Evolutionary conservation across 1,284 basidiomycete species (phyloP), one percentile per base, ranked within the genome.

Genomic region (Paramarasmius palmivorus): DNA sequence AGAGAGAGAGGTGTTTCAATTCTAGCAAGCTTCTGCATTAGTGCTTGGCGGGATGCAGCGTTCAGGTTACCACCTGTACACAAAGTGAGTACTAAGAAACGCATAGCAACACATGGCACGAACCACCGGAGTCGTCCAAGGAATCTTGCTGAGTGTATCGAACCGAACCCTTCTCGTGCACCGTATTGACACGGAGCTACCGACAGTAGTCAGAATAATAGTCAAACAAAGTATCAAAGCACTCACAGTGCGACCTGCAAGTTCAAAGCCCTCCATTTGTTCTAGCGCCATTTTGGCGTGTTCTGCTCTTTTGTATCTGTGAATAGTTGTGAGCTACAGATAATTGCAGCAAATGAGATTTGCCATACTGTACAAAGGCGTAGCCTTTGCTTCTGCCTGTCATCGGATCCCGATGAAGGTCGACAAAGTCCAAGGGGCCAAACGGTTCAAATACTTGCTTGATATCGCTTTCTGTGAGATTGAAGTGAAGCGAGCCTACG

Each of bases 11-110:
- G 70, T 50, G 83, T 78, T 62, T 94, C 91, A 71, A 82, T 91
- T 78, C 95, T 93, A 68, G 95, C 93, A 81, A 98, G 90, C 86
- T 97, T 98, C 76, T 95, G 92, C 95, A 98, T 98, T 75, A 98
- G 90, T 73, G 93, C 92, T 80, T 95, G 93, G 74, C 95, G 90
- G 67, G 92, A 93, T 63, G 90, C 92, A 77, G 90, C 91, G 76
- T 96, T 96, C 78, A 96, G 83, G 78, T 93, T 92, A 87, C 90
- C 90, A 73, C 88, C 88, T 90, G 54, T 8, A 41, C 29, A 49
- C 42, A 35, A 20, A 46, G 49, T 59, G 35, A 52, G 47, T 38
- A 42, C 41, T 14, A 48, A 20, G 20, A n/a, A 22, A 49, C 3
- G 36, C 35, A 35, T 15, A 20, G n/a, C n/a, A n/a, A 38, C 12